Percentiles rank a stretch among this genome's conserved stretches.
Evolutionary conservation across 805 yeast species (phyloP).

Genomic region (Starmera dryadoides): DNA sequence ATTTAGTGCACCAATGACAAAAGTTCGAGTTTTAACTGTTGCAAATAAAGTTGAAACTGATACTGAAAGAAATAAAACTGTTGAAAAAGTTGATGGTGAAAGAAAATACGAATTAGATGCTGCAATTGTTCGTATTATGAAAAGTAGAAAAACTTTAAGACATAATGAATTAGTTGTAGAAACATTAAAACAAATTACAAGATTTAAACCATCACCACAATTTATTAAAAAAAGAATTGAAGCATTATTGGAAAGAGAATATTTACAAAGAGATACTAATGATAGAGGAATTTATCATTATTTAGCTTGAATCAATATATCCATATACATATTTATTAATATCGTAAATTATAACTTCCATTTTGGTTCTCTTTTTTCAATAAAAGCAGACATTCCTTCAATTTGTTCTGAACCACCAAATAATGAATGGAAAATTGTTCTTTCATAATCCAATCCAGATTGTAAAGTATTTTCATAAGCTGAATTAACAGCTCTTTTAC

Average conservation of each 20-base stretch:
- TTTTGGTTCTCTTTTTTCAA: slow-evolving; percentile 34
- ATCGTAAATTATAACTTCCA: slow-evolving; percentile 5
- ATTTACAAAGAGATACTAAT: slow-evolving; percentile 61
- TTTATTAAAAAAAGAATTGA: slow-evolving; percentile 69
- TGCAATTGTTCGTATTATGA: slow-evolving; percentile 84
- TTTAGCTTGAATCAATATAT: slow-evolving; percentile 38
- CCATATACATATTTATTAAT: not conserved
- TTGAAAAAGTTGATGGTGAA: slow-evolving; percentile 52
- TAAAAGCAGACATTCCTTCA: slow-evolving; percentile 46
- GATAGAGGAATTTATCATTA: slow-evolving; percentile 58
- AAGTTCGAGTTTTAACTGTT: slow-evolving; percentile 69
- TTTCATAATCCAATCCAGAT: slow-evolving; percentile 34
- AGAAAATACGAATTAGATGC: slow-evolving; percentile 72
- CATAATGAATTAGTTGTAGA: slow-evolving; percentile 67
- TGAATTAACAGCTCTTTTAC: slow-evolving; percentile 36
- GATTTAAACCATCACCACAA: slow-evolving; percentile 65
- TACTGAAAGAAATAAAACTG: slow-evolving; percentile 30
- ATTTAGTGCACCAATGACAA: slow-evolving; percentile 60
- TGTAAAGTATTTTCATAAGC: slow-evolving; percentile 29
- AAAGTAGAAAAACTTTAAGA: slow-evolving; percentile 51
- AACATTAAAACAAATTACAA: slow-evolving; percentile 49
- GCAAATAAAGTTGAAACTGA: slow-evolving; percentile 42
- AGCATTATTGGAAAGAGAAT: slow-evolving; percentile 73
- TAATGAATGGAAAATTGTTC: slow-evolving; percentile 35
- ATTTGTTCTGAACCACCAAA: slow-evolving; percentile 39